phyloP scores from a whole-genome alignment of 495 filamentous ascomycete species.

The Hypoxylon crocopeplum region DNA sequence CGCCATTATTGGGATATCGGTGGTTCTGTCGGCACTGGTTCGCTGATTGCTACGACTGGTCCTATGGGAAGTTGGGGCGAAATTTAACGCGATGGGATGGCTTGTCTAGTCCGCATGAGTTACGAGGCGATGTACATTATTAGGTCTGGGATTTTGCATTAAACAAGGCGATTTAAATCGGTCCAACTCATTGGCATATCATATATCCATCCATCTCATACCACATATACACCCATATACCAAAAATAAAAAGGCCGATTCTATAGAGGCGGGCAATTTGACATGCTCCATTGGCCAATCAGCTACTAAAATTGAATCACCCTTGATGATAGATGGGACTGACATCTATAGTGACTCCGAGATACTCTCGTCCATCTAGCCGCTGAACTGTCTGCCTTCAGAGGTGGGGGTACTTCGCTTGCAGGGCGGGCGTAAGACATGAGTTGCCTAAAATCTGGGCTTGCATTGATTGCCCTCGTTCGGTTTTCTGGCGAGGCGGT shows the following conservation, averaged over 20 bases:
- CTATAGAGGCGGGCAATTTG: neutral
- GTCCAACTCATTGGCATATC: slow-evolving; percentile 27
- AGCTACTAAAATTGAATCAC: slow-evolving; percentile 25
- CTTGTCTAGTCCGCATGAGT: slow-evolving; percentile 18
- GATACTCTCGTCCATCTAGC: slow-evolving; percentile 6
- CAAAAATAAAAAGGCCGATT: slow-evolving; percentile 11
- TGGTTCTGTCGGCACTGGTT: slow-evolving; percentile 75
- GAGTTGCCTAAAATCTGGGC: slow-evolving; percentile 13
- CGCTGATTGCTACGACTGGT: slow-evolving; percentile 67
- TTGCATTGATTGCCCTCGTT: slow-evolving; percentile 2
- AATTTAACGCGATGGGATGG: slow-evolving; percentile 44
- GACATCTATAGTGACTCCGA: slow-evolving; percentile 32
- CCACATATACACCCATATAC: slow-evolving; percentile 14
- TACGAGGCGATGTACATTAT: slow-evolving; percentile 23
- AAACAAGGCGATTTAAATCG: slow-evolving; percentile 27
- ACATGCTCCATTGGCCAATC: slow-evolving; percentile 29
- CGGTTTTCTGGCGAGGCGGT: slow-evolving; percentile 15
- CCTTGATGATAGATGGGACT: slow-evolving; percentile 18
- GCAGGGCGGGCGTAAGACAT: slow-evolving; percentile 15
- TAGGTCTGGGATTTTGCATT: slow-evolving; percentile 19
- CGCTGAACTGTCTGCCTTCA: slow-evolving; percentile 5
- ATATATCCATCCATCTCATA: slow-evolving; percentile 17
- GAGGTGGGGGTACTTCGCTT: slow-evolving; percentile 2
- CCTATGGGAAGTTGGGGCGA: slow-evolving; percentile 79
- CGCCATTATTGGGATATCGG: slow-evolving; percentile 85